Evolutionary conservation across 352 stramenopile genomes (phyloP).

Genomic region (Globisporangium acanthophoron): DNA sequence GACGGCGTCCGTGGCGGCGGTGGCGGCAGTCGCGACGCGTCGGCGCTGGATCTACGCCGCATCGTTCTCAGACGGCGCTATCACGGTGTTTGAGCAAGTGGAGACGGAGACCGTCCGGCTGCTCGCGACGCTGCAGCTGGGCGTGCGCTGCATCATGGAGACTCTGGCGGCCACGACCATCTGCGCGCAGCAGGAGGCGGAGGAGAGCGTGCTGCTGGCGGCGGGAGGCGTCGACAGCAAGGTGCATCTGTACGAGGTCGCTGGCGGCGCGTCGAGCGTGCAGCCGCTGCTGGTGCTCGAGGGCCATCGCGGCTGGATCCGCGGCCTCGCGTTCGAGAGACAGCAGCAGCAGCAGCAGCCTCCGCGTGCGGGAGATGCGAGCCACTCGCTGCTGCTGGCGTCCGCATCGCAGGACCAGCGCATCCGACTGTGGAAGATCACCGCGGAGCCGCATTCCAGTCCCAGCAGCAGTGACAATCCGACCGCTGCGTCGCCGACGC

Average conservation of each 20-base stretch:
- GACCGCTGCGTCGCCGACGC: neutral
- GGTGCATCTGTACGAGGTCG: conserved; percentile 57
- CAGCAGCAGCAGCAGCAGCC: neutral
- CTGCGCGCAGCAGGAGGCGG: neutral
- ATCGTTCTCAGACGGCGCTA: conserved; percentile 42
- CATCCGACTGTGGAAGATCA: conserved; percentile 65
- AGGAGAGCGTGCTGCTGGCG: conserved; percentile 41
- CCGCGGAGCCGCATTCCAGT: neutral
- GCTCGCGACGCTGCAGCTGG: conserved; percentile 22
- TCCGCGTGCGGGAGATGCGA: neutral
- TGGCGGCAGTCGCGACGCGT: conserved; percentile 24
- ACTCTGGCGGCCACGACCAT: conserved; percentile 24
- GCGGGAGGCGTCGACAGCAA: conserved; percentile 65
- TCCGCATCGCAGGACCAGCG: conserved; percentile 69
- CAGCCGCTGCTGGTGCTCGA: conserved; percentile 35
- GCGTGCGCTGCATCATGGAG: conserved; percentile 53
- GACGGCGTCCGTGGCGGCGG: conserved; percentile 32
- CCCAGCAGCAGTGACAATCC: neutral
- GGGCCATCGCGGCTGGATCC: conserved; percentile 67
- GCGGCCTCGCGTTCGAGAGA: conserved; percentile 47
- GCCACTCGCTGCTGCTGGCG: conserved; percentile 26
- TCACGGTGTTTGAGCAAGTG: conserved; percentile 27
- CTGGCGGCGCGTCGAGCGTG: conserved; percentile 8
- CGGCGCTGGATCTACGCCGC: conserved; percentile 30
- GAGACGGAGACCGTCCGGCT: conserved; percentile 3